Conservation (phyloP, 345 rosid genomes). For the Hibiscus trionum region DNA sequence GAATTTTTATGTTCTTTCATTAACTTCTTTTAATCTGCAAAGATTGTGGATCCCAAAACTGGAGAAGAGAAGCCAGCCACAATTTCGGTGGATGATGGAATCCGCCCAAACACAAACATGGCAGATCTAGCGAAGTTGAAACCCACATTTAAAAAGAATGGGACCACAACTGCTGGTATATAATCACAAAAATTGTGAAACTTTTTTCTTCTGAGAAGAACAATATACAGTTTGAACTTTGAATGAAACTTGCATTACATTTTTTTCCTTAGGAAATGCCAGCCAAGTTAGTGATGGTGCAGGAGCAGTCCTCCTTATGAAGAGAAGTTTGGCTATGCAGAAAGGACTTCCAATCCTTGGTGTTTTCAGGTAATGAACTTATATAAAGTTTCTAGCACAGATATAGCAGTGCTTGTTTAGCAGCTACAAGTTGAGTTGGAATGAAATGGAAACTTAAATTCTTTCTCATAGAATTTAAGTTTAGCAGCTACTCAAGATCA, state of each 20-base stretch:
- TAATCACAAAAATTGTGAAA: not conserved
- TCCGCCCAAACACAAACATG: conserved; percentile 62
- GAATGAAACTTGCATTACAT: conserved; percentile 9
- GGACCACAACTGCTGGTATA: conserved; percentile 89
- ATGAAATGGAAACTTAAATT: too few species aligned
- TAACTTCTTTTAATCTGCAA: conserved; percentile 15
- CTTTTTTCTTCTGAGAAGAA: not conserved
- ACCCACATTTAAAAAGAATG: conserved; percentile 75
- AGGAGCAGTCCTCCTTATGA: conserved; percentile 89
- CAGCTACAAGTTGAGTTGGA: too few species aligned
- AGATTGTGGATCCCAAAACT: conserved; percentile 83
- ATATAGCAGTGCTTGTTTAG: not conserved
- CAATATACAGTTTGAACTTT: not conserved
- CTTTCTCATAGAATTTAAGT: too few species aligned
- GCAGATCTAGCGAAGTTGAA: conserved; percentile 66
- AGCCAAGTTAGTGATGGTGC: conserved; percentile 99
- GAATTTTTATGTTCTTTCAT: not conserved
- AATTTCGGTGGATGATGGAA: conserved; percentile 74
- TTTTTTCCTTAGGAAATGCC: conserved; percentile 53
- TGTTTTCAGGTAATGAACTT: conserved; percentile 55
- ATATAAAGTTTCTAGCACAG: not conserved
- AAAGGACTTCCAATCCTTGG: conserved; percentile 94
- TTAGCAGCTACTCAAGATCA: not conserved
- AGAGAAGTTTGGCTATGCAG: conserved; percentile 73
- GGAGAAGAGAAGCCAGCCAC: conserved; percentile 58